Evolutionary conservation across 169 alveolate genomes (phyloP).

Genomic region (Plasmodium gallinaceum): DNA sequence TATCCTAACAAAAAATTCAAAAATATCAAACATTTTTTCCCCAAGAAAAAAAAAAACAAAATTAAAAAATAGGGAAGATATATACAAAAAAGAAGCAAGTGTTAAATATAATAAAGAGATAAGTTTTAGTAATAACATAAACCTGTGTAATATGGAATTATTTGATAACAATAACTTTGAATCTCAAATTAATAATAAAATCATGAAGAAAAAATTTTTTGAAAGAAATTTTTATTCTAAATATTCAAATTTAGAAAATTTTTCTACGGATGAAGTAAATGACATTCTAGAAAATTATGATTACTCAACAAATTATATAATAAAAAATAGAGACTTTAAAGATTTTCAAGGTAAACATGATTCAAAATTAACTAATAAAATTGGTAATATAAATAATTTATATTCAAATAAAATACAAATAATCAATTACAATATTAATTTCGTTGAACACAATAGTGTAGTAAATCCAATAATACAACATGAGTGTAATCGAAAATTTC

Average conservation of each 20-base stretch:
- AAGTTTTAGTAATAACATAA: conserved; percentile 6
- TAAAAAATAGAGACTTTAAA: conserved; percentile 10
- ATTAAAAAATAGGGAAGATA: conserved; percentile 14
- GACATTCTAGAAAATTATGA: conserved; percentile 17
- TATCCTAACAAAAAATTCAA: conserved; percentile 14
- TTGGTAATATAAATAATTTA: conserved; percentile 15
- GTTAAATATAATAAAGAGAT: background rate
- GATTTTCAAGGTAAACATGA: background rate
- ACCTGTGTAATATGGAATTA: conserved; percentile 13
- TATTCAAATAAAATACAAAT: conserved; percentile 32
- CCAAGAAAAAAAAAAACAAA: conserved; percentile 22
- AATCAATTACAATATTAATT: conserved; percentile 17
- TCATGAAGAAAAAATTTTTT: conserved; percentile 22
- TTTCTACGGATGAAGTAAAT: conserved; percentile 6
- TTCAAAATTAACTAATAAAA: conserved; percentile 4
- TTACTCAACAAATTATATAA: conserved; percentile 14
- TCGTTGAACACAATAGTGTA: conserved; percentile 20
- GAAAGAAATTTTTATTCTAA: conserved; percentile 21
- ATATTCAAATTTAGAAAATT: conserved; percentile 22
- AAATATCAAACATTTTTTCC: conserved; percentile 20
- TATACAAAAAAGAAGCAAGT: conserved; percentile 8
- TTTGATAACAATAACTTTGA: conserved; percentile 18
- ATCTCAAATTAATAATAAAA: conserved; percentile 7
- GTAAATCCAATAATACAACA: conserved; percentile 15
- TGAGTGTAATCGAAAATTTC: conserved; percentile 1